Conservation (phyloP, 2,329 filamentous ascomycete species). For the Aspergillus hortae region DNA sequence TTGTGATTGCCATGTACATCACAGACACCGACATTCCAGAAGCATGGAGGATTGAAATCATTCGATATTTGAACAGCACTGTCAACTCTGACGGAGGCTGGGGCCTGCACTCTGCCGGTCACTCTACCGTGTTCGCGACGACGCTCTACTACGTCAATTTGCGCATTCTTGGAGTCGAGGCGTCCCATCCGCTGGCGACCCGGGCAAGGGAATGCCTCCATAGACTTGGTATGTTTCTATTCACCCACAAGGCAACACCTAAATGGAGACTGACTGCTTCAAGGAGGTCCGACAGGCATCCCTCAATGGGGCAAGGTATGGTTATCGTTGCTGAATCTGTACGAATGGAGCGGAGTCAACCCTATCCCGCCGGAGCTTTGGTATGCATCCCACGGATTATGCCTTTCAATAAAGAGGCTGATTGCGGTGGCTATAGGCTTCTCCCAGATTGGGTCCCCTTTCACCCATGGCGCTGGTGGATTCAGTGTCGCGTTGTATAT, state of each 20-base stretch:
- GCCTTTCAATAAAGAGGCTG: not conserved
- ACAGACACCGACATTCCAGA: not conserved
- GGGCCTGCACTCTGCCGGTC: not conserved
- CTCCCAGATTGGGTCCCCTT: conserved; percentile 6
- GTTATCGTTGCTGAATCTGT: conserved; percentile 7
- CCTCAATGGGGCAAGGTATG: conserved; percentile 11
- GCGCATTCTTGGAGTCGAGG: conserved; percentile 4
- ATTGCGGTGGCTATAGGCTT: not conserved
- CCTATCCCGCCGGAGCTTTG: conserved; percentile 5
- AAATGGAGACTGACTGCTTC: not conserved
- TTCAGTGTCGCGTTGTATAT: conserved; percentile 3
- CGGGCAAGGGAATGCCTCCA: not conserved
- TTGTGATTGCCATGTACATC: conserved; percentile 1
- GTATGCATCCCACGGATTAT: not conserved
- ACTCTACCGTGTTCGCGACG: conserved; percentile 4
- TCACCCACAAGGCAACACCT: not conserved
- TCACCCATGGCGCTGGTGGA: conserved; percentile 9
- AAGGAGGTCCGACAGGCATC: not conserved
- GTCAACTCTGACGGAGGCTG: conserved; percentile 6
- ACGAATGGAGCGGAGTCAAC: conserved; percentile 5
- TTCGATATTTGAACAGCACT: not conserved
- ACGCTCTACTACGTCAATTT: conserved; percentile 5
- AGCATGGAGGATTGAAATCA: conserved; percentile 1
- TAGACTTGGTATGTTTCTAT: not conserved
- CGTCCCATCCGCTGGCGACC: not conserved